Evolutionary conservation across 148 eudicot genomes (phyloP).

Genomic region (Heliamphora exappendiculata): DNA sequence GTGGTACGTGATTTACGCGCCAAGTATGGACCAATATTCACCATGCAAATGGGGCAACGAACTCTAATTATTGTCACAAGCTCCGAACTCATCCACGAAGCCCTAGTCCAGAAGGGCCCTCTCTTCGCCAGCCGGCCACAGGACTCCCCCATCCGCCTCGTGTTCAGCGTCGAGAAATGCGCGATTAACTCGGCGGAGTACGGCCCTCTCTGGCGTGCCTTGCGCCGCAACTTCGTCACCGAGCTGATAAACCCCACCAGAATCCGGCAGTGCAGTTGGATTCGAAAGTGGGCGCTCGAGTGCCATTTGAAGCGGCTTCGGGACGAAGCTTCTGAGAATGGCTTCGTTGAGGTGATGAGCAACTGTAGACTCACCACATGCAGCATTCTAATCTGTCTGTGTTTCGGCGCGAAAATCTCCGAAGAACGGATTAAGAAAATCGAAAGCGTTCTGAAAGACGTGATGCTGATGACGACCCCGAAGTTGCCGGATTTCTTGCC

Average conservation of each 20-base stretch:
- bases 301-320: slow-evolving; percentile 53
- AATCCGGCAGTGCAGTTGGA: slow-evolving; percentile 71
- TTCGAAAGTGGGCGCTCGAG: slow-evolving; percentile 75
- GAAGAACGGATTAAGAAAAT: slow-evolving; percentile 44
- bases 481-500: slow-evolving; percentile 88
- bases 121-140: slow-evolving; percentile 67
- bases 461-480: slow-evolving; percentile 74
- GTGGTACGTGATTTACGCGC: slow-evolving; percentile 61
- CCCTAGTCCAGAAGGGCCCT: slow-evolving; percentile 68
- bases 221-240: slow-evolving; percentile 68
- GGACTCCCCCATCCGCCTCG: slow-evolving; percentile 73
- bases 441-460: slow-evolving; percentile 74
- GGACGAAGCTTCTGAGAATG: slow-evolving; percentile 29
- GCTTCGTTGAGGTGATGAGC: slow-evolving; percentile 72
- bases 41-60: slow-evolving; percentile 91
- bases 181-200: slow-evolving; percentile 92
- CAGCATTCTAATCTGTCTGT: slow-evolving; percentile 70
- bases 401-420: slow-evolving; percentile 70
- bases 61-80: slow-evolving; percentile 63
- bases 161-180: slow-evolving; percentile 82
- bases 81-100: slow-evolving; percentile 83
- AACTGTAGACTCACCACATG: slow-evolving; percentile 73
- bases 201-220: slow-evolving; percentile 72
- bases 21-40: slow-evolving; percentile 85
- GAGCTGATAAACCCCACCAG: slow-evolving; percentile 73